Evolutionary conservation across 345 rosid genomes (phyloP), one percentile per base, ranked within the genome.

Genomic region (Pelargonium nanum): DNA sequence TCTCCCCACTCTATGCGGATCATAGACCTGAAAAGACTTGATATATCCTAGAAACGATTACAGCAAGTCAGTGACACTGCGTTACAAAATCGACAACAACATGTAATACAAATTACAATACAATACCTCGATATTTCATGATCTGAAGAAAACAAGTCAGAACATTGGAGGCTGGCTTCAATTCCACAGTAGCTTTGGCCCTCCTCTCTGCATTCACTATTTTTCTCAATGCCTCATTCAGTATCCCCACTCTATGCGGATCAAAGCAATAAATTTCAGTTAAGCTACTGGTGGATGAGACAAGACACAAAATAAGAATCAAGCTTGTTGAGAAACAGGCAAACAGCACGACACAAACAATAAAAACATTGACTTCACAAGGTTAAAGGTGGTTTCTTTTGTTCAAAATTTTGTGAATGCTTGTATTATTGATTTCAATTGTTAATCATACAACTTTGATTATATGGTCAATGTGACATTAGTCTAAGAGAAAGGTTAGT

Each of bases 131-230:
- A 32, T 82, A 67, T 69, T 78, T 87, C 97, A 87, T 93, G 79
- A 93, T 87, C 51, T 71, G 73, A 20, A 93, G 94, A 65, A 93
- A 93, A 4, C 96, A 87, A 60, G 99, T 87, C 74, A 93, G 78
- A 26, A 87, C 94, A 22, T 72, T 78, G 59, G 99, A 93, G 77
- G 89, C 74, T 13, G 99, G 99, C 64, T 81, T 72, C 66, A 93
- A 30, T 53, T 89, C 89, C 61, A 93, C 97, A 1, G 82, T 70
- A 22, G 88, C 81, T 74, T 89, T 93, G 17, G 78, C 81, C 54
- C 97, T 80, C 77, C 56, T 93, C 71, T 93, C 96, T 0, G 96
- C 97, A 64, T 93, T 93, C 74, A 93, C 99, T 1, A 89, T 81
- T 62, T 80, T 40, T 65, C 97, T 85, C 80, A 93, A 70, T 19